Evolutionary conservation across 495 filamentous ascomycete genomes (phyloP).

Genomic region (Friedmanniomyces simplex): DNA sequence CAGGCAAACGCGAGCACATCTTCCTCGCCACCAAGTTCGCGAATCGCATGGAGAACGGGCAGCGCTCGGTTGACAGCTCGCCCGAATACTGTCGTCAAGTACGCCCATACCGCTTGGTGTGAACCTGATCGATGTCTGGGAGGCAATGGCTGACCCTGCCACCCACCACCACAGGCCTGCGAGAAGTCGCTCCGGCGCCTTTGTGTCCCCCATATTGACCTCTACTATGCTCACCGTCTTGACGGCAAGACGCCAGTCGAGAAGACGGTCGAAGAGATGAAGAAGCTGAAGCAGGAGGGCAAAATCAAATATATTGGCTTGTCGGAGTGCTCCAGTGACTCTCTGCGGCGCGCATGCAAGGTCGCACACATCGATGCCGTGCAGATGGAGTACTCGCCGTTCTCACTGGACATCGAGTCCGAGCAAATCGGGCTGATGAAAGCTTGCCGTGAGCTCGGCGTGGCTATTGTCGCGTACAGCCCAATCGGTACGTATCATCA

Average conservation of each 20-base stretch:
- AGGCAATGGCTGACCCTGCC: too few relatives aligned
- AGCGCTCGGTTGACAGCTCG: constrained; percentile 8
- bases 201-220: constrained; percentile 23
- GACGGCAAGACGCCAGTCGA: constrained; percentile 51
- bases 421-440: constrained; percentile 37
- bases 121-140: too few relatives aligned
- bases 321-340: constrained; percentile 43
- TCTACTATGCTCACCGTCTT: constrained; percentile 52
- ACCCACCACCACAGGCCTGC: constrained; percentile 1
- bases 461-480: constrained; percentile 50
- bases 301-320: constrained; percentile 53
- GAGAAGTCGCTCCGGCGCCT: constrained; percentile 20
- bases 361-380: constrained; percentile 49
- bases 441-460: constrained; percentile 51
- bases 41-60: constrained; percentile 12
- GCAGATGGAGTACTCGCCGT: constrained; percentile 54
- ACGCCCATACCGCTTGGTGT: too few relatives aligned
- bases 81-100: constrained; percentile 23
- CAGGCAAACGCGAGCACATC: constrained; percentile 25
- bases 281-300: constrained; percentile 34
- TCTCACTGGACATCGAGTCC: constrained; percentile 47
- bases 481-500: constrained; percentile 29
- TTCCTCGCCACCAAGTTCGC: constrained; percentile 30
- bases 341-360: constrained; percentile 49
- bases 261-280: constrained; percentile 47